Evolutionary conservation across 2,329 filamentous ascomycete genomes (phyloP), one percentile per base, ranked within the genome.

Genomic region (Diaporthe batatas): DNA sequence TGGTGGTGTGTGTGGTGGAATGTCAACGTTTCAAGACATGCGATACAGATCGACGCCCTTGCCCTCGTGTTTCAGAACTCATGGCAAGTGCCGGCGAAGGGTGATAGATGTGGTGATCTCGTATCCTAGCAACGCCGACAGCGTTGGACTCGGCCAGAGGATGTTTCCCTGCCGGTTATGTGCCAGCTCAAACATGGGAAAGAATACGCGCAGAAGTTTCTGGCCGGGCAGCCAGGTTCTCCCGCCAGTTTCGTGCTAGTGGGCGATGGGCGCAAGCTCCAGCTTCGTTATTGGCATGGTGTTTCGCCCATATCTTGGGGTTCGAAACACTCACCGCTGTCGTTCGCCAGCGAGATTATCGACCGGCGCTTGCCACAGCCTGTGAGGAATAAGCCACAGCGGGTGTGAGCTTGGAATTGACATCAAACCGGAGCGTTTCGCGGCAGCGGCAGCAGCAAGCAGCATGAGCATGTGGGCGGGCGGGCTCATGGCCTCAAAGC

Each of bases 1-100:
- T 44, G 71, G 67, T 68, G 62, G 53, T 51, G 47, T 47, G 34
- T 34, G 51, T 32, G 65, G 65, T 62, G 71, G 73, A 55, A 55
- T 73, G 73, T 74, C 71, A 71, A 64, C 36, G 73, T 74, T 74
- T 74, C 73, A 71, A 64, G 53, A 70, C 34, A 47, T 51, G 65
- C 47, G 70, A 70, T 70, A 73, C 70, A 74, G 59, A 71, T 73
- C 68, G 54, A 53, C 59, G 23, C 34, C 55, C 73, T 53, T 71
- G 71, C 70, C 51, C 51, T 68, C 39, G 71, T 58, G 73, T 74
- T 74, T 74, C 73, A 74, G 73, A 29, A 44, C 23, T 71, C 39
- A 58, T 36, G 55, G 51, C 29, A 67, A 53, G 29, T 59, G 58
- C 67, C 49, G 59, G 53, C 39, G 29, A 29, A 57, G 36, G 42